Evolutionary conservation across 2,329 filamentous ascomycete genomes (phyloP).

Genomic region (Ophiocordyceps camponoti-leonardi): DNA sequence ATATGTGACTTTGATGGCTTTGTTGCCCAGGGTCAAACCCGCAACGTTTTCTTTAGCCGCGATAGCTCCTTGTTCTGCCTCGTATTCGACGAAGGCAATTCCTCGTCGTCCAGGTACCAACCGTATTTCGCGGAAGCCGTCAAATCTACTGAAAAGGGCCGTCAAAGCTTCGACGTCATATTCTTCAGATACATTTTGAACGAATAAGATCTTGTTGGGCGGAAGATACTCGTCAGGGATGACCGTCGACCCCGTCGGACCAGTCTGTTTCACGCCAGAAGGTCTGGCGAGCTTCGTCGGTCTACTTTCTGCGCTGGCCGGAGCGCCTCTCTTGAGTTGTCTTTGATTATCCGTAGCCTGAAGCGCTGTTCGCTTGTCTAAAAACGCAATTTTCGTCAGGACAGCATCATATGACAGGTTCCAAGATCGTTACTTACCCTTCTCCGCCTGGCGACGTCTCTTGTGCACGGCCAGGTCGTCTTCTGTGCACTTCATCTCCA

Average conservation of each 20-base stretch:
- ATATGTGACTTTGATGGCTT: constrained; percentile 87
- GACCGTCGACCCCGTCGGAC: constrained; percentile 42
- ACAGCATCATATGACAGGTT: not conserved
- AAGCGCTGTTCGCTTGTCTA: constrained; percentile 62
- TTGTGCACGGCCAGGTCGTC: constrained; percentile 84
- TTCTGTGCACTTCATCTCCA: constrained; percentile 52
- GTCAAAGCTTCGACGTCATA: constrained; percentile 68
- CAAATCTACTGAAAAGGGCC: constrained; percentile 71
- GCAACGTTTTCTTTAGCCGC: constrained; percentile 86
- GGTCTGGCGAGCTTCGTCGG: constrained; percentile 47
- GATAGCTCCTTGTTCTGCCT: constrained; percentile 75
- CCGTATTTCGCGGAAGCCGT: constrained; percentile 86
- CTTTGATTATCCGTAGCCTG: constrained; percentile 67
- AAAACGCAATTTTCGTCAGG: not conserved
- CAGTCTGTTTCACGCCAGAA: constrained; percentile 58
- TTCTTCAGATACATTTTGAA: constrained; percentile 81
- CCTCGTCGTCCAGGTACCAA: constrained; percentile 72
- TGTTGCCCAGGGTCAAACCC: constrained; percentile 61
- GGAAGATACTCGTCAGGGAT: constrained; percentile 97
- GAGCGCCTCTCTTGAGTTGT: constrained; percentile 46
- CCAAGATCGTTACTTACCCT: constrained; percentile 41
- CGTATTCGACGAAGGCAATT: constrained; percentile 95
- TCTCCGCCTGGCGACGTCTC: constrained; percentile 67
- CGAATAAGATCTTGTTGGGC: constrained; percentile 90
- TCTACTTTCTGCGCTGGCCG: constrained; percentile 30